A percentile compares a stretch with the other conserved stretches of the same genome.
These are phyloP conservation scores for Saraca asoca DNA, from an alignment of 331 rosid species.

Conservation along the genomic window DNA sequence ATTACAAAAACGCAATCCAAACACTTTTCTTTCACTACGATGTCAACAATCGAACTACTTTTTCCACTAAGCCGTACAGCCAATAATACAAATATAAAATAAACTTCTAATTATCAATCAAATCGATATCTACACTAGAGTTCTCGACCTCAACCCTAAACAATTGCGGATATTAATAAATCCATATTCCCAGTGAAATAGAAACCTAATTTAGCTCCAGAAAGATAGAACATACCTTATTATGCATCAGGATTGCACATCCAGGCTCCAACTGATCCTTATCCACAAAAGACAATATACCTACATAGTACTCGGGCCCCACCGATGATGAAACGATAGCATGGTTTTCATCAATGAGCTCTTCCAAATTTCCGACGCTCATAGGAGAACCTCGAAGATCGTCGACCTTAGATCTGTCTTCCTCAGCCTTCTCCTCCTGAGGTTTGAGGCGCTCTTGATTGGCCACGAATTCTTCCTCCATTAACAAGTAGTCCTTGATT, in stretches of 20 bases:
- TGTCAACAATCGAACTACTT: not conserved
- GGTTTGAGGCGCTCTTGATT: constrained; percentile 96
- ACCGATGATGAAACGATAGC: constrained; percentile 97
- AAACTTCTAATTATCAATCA: not conserved
- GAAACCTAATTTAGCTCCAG: not conserved
- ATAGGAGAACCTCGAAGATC: constrained; percentile 96
- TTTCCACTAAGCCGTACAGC: constrained; percentile 27
- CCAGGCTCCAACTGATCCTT: constrained; percentile 99
- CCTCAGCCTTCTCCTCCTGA: constrained; percentile 97
- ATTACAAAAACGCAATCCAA: not conserved
- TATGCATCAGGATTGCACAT: constrained; percentile 94
- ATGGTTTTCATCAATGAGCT: constrained; percentile 90
- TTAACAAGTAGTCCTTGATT: constrained; percentile 80
- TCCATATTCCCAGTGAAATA: not conserved
- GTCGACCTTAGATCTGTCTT: constrained; percentile 94
- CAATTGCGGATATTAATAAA: not conserved
- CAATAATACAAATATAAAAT: not conserved
- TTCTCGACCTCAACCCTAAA: constrained; percentile 4
- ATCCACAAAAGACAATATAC: constrained; percentile 88
- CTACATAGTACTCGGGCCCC: constrained; percentile 95
- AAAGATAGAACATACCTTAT: constrained; percentile 58
- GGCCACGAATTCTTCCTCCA: constrained; percentile 97
- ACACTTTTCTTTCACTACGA: not conserved
- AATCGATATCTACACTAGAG: not conserved
- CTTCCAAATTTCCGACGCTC: constrained; percentile 95